A percentile compares a stretch with the other conserved stretches of the same genome.
Conservation (phyloP, 345 rosid genomes). For the Brassica carinata region DNA sequence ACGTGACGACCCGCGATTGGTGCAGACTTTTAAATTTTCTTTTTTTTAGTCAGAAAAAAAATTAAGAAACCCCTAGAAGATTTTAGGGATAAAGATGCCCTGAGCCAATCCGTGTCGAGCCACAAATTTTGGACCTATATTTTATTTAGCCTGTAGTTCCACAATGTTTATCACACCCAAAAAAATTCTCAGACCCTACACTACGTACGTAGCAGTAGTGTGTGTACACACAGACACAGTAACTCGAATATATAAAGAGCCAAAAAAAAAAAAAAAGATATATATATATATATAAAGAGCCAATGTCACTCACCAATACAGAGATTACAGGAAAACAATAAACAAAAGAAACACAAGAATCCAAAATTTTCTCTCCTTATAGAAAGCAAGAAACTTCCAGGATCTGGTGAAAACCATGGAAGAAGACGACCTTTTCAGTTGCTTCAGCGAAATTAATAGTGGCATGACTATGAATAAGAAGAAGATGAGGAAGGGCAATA, state of each 20-base stretch:
- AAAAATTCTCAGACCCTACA: constrained; percentile 18
- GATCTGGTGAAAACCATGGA: constrained; percentile 30
- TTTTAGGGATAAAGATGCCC: too few species aligned
- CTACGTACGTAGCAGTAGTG: background rate
- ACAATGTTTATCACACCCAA: background rate
- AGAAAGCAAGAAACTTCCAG: constrained; percentile 26
- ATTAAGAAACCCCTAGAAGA: too few species aligned
- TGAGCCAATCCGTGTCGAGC: constrained; percentile 35
- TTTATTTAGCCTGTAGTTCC: background rate
- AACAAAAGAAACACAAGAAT: background rate
- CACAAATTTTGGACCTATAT: constrained; percentile 26
- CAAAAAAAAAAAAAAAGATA: background rate
- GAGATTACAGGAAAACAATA: constrained; percentile 12
- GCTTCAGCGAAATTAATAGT: constrained; percentile 25
- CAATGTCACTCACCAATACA: constrained; percentile 17
- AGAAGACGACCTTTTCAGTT: constrained; percentile 2
- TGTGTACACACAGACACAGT: constrained; percentile 12
- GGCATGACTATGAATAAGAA: constrained; percentile 43
- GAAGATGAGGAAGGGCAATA: constrained; percentile 38
- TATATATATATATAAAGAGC: constrained; percentile 33
- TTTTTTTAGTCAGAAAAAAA: too few species aligned
- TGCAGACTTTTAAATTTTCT: too few species aligned
- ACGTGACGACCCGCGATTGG: too few species aligned
- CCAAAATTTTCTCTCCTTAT: constrained; percentile 8
- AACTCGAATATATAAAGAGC: constrained; percentile 24